Conservation (phyloP, 2,329 filamentous ascomycete species). For the Penicillium concentricum region DNA sequence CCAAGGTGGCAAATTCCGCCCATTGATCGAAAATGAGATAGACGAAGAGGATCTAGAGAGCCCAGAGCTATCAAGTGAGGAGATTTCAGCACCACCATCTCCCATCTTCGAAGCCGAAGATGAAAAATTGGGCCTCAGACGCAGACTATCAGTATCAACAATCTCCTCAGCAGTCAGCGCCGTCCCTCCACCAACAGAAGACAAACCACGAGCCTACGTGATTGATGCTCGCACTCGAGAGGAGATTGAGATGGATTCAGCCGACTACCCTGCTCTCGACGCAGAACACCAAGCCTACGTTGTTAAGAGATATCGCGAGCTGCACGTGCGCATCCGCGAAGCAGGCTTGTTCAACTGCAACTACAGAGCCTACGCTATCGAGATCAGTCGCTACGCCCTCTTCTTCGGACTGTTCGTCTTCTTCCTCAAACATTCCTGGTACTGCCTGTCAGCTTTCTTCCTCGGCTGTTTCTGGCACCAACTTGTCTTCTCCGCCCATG, state of each 20-base stretch:
- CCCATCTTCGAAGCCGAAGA: conserved; percentile 56
- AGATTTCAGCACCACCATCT: conserved; percentile 54
- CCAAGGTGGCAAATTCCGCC: conserved; percentile 74
- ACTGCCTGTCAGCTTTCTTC: conserved; percentile 65
- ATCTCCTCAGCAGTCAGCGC: conserved; percentile 24
- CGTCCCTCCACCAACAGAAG: conserved; percentile 9
- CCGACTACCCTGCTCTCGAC: conserved; percentile 76
- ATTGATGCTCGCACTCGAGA: conserved; percentile 72
- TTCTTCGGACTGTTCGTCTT: conserved; percentile 53
- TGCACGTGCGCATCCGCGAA: conserved; percentile 43
- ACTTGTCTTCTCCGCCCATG: conserved; percentile 85
- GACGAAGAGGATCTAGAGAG: conserved; percentile 24
- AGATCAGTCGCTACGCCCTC: conserved; percentile 64
- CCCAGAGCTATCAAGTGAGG: conserved; percentile 45
- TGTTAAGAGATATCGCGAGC: conserved; percentile 54
- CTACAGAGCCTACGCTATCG: conserved; percentile 71
- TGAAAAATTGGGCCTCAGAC: conserved; percentile 30
- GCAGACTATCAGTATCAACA: conserved; percentile 30
- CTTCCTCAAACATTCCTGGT: conserved; percentile 63
- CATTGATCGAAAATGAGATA: conserved; percentile 44
- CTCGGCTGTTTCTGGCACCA: conserved; percentile 89
- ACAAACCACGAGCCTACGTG: conserved; percentile 53
- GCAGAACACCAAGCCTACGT: conserved; percentile 69
- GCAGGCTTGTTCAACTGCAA: conserved; percentile 78
- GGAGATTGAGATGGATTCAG: conserved; percentile 69